Evolutionary conservation across 2,329 filamentous ascomycete genomes (phyloP), one percentile per base, ranked within the genome.

Genomic region (Aspergillus persii): DNA sequence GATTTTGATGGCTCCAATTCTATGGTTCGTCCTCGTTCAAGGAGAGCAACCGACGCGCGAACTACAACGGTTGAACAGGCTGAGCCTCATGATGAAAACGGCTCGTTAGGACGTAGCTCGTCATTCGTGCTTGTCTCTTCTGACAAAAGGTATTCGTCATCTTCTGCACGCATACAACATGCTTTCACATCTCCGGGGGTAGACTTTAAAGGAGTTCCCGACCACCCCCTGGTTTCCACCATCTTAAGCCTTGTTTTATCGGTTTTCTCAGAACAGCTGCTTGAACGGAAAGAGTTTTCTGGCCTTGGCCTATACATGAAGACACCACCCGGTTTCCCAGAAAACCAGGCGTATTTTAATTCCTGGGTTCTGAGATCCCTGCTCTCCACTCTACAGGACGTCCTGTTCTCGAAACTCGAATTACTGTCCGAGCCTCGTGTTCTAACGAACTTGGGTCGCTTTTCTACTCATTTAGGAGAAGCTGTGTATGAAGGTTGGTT

Each of bases 401-500:
- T 86, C 26, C 82, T 98, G 8, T 86, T 91, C 61, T 77, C 89
- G 2, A 85, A 93, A 63, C 86, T 90, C 68, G 86, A 88, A 57
- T 78, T 89, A 0, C 81, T 98, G 1, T 85, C 86, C 57, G 93
- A 98, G 71, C 91, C 95, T 1, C 87, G 89, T 61, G 85, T 96
- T 1, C 80, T 99, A 53, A 94, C 89, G 3, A 99, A 99, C 66
- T 81, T 99, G 69, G 88, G 90, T 0, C 86, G 92, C 11, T 89
- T 97, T 63, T 86, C 88, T 33, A 80, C 85, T 2, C 91, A 98
- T 70, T 84, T 98, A 72, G 86, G 89, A 0, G 95, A 99, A 73
- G 91, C 92, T 5, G 89, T 96, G 11, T 97, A 95, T 65, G 95
- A 98, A 75, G 95, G 95, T 15, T 97, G 93, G 91, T 98, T 98